A percentile compares a stretch with the other conserved stretches of the same genome.
Evolutionary conservation across 257 asterid genomes (phyloP).

Genomic region (Paraleonurus japonicus): DNA sequence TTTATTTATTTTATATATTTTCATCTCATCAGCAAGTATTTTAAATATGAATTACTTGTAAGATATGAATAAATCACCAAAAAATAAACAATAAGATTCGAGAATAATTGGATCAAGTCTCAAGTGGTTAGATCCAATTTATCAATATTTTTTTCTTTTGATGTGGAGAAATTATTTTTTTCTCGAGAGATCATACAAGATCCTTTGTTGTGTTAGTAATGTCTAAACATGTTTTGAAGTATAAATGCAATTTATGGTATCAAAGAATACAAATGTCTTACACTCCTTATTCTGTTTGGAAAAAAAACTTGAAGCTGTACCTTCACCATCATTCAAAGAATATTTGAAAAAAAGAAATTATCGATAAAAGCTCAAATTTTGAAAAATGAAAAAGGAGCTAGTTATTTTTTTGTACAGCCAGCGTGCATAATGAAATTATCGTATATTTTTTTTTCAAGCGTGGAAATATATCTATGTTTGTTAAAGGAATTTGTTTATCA

Average conservation of each 20-base stretch:
- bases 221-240: not conserved
- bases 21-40: no score
- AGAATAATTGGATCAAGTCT: not conserved
- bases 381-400: not conserved
- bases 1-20: no score
- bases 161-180: not conserved
- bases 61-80: no score
- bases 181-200: not conserved
- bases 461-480: no score
- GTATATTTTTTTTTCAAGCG: no score
- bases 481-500: no score
- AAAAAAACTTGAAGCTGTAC: no score
- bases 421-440: not conserved
- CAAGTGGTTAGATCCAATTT: conserved; percentile 3
- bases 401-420: not conserved
- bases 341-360: not conserved
- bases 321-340: no score
- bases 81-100: not conserved
- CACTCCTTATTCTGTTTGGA: no score
- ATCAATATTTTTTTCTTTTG: not conserved
- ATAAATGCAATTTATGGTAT: not conserved
- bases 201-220: not conserved
- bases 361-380: not conserved
- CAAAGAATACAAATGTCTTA: no score
- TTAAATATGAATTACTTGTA: no score